Evolutionary conservation across 1,284 basidiomycete genomes (phyloP).

Genomic region (Cryptococcus sp.): DNA sequence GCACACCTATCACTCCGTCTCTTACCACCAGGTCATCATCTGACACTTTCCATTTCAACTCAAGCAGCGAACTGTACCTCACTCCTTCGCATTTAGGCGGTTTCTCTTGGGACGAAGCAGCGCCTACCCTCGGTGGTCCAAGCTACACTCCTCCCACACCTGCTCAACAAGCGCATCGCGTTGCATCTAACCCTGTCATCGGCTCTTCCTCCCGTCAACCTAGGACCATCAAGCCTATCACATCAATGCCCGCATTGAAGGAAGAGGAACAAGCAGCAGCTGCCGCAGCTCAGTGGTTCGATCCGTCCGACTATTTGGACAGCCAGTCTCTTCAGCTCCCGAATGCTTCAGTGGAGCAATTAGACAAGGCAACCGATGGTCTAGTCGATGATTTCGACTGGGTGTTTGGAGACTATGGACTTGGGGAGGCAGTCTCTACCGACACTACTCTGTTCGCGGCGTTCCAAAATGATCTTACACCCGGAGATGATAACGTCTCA

Average conservation of each 20-base stretch:
- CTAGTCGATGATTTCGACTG: constrained; percentile 34
- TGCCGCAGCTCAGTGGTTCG: constrained; percentile 22
- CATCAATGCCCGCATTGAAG: constrained; percentile 40
- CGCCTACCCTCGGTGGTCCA: constrained; percentile 19
- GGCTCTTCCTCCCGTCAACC: constrained; percentile 20
- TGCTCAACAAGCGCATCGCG: constrained; percentile 21
- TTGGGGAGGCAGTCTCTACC: constrained; percentile 11
- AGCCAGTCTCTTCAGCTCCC: background rate
- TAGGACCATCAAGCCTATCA: constrained; percentile 22
- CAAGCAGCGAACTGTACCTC: constrained; percentile 17
- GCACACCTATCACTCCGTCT: constrained; percentile 29
- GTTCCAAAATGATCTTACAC: constrained; percentile 15
- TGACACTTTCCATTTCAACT: constrained; percentile 20
- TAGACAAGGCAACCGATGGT: constrained; percentile 15
- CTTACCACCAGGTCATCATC: constrained; percentile 19
- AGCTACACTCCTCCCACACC: constrained; percentile 24
- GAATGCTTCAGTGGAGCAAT: background rate
- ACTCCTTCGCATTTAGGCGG: constrained; percentile 9
- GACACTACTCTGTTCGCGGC: constrained; percentile 23
- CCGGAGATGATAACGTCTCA: background rate
- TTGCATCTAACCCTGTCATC: constrained; percentile 36
- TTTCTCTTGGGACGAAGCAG: constrained; percentile 40
- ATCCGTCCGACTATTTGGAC: constrained; percentile 15
- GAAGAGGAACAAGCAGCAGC: constrained; percentile 29
- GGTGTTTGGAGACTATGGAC: constrained; percentile 32